phyloP scores from a whole-genome alignment of 305 asterid species.

The Fraxinus platypoda region DNA sequence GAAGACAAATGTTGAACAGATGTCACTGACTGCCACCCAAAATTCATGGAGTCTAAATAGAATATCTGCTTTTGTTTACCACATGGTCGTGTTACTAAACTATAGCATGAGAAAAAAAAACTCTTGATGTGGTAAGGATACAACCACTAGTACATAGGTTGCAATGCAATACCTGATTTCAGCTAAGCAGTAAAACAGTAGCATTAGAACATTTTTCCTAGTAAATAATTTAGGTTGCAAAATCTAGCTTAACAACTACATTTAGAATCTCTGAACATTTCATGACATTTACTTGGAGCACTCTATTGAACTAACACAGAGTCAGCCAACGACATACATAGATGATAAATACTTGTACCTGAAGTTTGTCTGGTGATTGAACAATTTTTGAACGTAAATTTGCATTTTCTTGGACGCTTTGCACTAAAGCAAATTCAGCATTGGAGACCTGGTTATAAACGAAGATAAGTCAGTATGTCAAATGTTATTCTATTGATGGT shows the following conservation, averaged over 20 bases:
- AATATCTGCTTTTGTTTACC: not conserved
- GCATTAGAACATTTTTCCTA: not conserved
- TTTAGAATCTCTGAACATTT: conserved; percentile 1
- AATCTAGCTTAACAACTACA: not conserved
- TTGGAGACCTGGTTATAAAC: conserved; percentile 56
- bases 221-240: not conserved
- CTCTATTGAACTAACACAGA: not conserved
- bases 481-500: not conserved
- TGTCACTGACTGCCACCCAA: not conserved
- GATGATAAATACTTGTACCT: conserved; percentile 43
- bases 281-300: conserved; percentile 2
- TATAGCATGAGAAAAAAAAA: not conserved
- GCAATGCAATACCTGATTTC: conserved; percentile 6
- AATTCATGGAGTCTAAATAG: not conserved
- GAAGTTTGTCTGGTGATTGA: conserved; percentile 97
- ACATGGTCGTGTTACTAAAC: not conserved
- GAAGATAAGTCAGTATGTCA: conserved; percentile 20
- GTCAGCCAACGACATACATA: not conserved
- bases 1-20: not conserved
- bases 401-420: conserved; percentile 82
- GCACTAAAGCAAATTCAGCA: conserved; percentile 78
- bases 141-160: not conserved
- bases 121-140: not conserved
- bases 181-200: not conserved
- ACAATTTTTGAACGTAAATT: conserved; percentile 82